Percentiles rank a stretch among this genome's conserved stretches.
Conservation (phyloP, 208 protist species). For the Leishmania martiniquensis region DNA sequence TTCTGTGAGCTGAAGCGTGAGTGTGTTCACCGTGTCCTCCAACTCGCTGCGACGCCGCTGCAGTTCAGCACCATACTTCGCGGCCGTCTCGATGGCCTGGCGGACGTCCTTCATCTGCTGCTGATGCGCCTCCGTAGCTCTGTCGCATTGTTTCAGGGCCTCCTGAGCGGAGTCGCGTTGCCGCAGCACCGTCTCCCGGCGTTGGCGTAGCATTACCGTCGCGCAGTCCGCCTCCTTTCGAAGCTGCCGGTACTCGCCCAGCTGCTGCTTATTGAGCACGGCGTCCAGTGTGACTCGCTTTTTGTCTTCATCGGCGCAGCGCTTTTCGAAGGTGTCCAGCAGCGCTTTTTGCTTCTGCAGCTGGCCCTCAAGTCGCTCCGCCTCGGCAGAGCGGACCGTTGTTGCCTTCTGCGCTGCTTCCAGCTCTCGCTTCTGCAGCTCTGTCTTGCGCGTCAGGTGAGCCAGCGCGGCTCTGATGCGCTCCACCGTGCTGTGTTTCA, state of each 20-base stretch:
- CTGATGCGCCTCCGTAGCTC: slow-evolving; percentile 50
- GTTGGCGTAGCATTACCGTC: slow-evolving; percentile 79
- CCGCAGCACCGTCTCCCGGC: slow-evolving; percentile 66
- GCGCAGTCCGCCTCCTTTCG: slow-evolving; percentile 85
- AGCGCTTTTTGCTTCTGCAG: slow-evolving; percentile 69
- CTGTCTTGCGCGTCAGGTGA: slow-evolving; percentile 72
- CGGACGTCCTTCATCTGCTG: slow-evolving; percentile 55
- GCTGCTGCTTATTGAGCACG: slow-evolving; percentile 52
- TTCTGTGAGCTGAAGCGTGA: slow-evolving; percentile 48
- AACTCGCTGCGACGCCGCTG: slow-evolving; percentile 59
- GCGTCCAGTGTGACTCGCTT: slow-evolving; percentile 34
- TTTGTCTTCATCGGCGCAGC: slow-evolving; percentile 64
- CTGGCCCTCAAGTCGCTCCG: slow-evolving; percentile 65
- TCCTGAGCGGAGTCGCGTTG: slow-evolving; percentile 68
- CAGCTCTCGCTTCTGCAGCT: slow-evolving; percentile 59
- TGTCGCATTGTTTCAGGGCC: slow-evolving; percentile 63
- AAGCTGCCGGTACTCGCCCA: slow-evolving; percentile 79
- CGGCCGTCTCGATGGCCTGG: slow-evolving; percentile 41
- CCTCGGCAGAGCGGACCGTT: slow-evolving; percentile 56
- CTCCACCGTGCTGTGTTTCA: slow-evolving; percentile 65
- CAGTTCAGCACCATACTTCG: slow-evolving; percentile 49
- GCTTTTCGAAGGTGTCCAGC: slow-evolving; percentile 60
- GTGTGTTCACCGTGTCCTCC: slow-evolving; percentile 32
- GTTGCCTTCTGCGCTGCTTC: slow-evolving; percentile 52
- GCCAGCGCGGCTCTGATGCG: slow-evolving; percentile 66